A percentile compares a stretch with the other conserved stretches of the same genome.
Conservation (phyloP, 2,329 filamentous ascomycete species). For the Geosmithia flava region DNA sequence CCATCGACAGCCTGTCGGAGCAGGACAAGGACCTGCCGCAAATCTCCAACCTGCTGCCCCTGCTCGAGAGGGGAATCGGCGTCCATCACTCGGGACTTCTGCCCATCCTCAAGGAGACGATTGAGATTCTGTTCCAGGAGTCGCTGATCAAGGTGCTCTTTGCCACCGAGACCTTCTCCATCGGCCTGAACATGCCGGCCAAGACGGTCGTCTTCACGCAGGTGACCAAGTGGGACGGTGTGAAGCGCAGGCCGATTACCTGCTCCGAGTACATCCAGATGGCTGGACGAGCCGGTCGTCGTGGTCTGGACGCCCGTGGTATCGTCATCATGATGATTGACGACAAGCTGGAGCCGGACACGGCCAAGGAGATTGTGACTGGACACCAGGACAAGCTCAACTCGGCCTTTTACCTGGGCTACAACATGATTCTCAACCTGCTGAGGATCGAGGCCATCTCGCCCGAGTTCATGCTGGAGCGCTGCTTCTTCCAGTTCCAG, state of each 20-base stretch:
- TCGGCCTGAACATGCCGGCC: slow-evolving; percentile 96
- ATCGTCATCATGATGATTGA: slow-evolving; percentile 99
- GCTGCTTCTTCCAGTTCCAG: slow-evolving; percentile 97
- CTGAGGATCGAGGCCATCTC: slow-evolving; percentile 98
- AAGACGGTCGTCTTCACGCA: slow-evolving; percentile 99
- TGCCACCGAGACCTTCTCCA: slow-evolving; percentile 96
- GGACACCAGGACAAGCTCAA: slow-evolving; percentile 96
- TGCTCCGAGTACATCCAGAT: slow-evolving; percentile 98
- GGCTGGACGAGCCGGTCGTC: slow-evolving; percentile 91
- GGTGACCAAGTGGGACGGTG: slow-evolving; percentile 89
- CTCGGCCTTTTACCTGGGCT: slow-evolving; percentile 93
- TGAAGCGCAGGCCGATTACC: slow-evolving; percentile 68
- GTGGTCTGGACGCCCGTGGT: slow-evolving; percentile 93
- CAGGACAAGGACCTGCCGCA: slow-evolving; percentile 83
- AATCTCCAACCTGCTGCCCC: slow-evolving; percentile 78
- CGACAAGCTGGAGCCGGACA: slow-evolving; percentile 86
- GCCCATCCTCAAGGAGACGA: slow-evolving; percentile 94
- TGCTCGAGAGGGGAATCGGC: slow-evolving; percentile 84
- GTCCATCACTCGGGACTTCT: slow-evolving; percentile 94
- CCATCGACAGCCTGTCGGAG: slow-evolving; percentile 83
- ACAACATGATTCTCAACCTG: slow-evolving; percentile 98
- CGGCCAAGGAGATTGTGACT: slow-evolving; percentile 90
- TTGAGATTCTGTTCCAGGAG: slow-evolving; percentile 98
- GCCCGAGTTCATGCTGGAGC: slow-evolving; percentile 96
- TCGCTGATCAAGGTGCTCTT: slow-evolving; percentile 96